phyloP scores from a whole-genome alignment of 202 grass and related monocot species.

The Hordeum pubiflorum region DNA sequence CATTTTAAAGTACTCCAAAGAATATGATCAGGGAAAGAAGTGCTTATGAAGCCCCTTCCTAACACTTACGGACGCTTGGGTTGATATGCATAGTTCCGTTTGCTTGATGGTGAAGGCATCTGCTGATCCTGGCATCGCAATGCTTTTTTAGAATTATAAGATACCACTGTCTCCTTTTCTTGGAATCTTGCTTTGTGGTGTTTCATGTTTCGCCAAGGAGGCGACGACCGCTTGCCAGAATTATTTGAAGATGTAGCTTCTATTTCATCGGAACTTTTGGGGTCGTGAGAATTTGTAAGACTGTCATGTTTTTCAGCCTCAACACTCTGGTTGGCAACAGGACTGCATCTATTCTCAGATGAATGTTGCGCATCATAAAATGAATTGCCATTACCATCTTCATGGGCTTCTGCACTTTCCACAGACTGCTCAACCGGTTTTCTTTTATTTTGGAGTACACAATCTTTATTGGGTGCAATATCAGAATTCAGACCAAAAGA shows the following conservation, averaged over 20 bases:
- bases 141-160: slow-evolving; percentile 3
- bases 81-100: neutral
- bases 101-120: slow-evolving; percentile 21
- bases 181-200: neutral
- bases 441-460: neutral
- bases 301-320: neutral
- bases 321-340: slow-evolving; percentile 2
- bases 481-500: neutral
- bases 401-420: neutral
- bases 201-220: slow-evolving; percentile 11
- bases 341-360: slow-evolving; percentile 7
- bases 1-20: neutral
- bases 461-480: slow-evolving; percentile 2
- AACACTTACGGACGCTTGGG: slow-evolving; percentile 36
- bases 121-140: neutral
- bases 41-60: neutral
- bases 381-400: slow-evolving; percentile 6
- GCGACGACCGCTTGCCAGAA: slow-evolving; percentile 4
- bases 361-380: neutral
- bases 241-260: slow-evolving; percentile 21
- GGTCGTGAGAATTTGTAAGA: neutral
- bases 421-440: slow-evolving; percentile 8
- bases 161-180: slow-evolving; percentile 7
- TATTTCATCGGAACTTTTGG: slow-evolving; percentile 16
- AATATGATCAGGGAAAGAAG: neutral